phyloP scores from a whole-genome alignment of 805 yeast species.

The Candida insectalens region DNA sequence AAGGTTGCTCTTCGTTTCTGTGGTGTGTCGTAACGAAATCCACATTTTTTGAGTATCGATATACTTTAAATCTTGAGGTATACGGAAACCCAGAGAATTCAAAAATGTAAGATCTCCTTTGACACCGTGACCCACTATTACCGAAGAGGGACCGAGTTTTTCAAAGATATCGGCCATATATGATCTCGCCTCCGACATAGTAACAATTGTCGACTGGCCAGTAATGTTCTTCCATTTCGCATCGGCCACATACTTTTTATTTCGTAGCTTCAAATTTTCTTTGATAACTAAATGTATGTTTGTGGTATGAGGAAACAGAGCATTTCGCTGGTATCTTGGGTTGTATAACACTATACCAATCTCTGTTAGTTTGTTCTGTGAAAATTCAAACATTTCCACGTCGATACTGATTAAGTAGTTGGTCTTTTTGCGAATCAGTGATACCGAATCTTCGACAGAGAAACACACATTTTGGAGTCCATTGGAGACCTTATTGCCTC shows the following conservation, averaged over 20 bases:
- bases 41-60: constrained; percentile 21
- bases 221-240: constrained; percentile 18
- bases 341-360: constrained; percentile 22
- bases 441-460: too few relatives aligned
- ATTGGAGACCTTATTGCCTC: too few relatives aligned
- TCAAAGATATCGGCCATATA: constrained; percentile 9
- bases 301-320: constrained; percentile 22
- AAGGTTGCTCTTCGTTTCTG: constrained; percentile 11
- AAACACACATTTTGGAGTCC: too few relatives aligned
- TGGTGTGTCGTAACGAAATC: constrained; percentile 12
- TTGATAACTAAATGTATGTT: constrained; percentile 19
- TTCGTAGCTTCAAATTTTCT: constrained; percentile 12
- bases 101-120: constrained; percentile 18
- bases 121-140: constrained; percentile 22
- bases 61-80: constrained; percentile 13
- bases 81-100: constrained; percentile 7
- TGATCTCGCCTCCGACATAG: constrained; percentile 7
- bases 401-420: too few relatives aligned
- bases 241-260: constrained; percentile 20
- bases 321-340: constrained; percentile 18
- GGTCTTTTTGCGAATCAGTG: too few relatives aligned
- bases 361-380: constrained; percentile 14
- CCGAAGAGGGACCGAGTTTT: constrained; percentile 9
- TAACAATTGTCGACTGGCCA: constrained; percentile 18
- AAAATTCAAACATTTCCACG: constrained; percentile 16